Percentiles rank a stretch among this genome's conserved stretches.
These are phyloP conservation scores for Colletotrichum tropicicola DNA, from an alignment of 2,329 filamentous ascomycete genomes.

Conservation along the genomic window DNA sequence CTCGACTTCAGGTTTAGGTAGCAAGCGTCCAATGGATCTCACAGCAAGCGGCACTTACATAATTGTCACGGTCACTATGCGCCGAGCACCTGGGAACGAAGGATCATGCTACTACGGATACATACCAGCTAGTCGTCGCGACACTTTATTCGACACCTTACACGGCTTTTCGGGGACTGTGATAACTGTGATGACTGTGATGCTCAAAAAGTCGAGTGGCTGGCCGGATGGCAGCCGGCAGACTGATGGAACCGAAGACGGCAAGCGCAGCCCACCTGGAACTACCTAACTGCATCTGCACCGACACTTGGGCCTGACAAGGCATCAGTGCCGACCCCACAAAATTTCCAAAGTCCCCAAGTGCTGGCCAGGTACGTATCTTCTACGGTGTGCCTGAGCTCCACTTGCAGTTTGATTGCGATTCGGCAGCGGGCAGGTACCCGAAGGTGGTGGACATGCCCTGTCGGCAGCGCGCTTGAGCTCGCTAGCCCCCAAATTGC, in stretches of 20 bases:
- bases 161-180: too few species aligned
- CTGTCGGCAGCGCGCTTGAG: constrained; percentile 21
- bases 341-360: neutral
- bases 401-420: neutral
- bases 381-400: too few species aligned
- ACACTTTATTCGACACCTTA: too few species aligned
- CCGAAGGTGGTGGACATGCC: constrained; percentile 1
- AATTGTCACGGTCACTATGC: too few species aligned
- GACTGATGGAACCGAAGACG: neutral
- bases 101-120: too few species aligned
- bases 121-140: too few species aligned
- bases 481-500: constrained; percentile 29
- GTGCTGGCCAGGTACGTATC: too few species aligned
- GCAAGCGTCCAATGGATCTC: too few species aligned
- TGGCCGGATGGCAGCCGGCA: neutral
- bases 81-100: too few species aligned
- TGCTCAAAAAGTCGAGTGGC: neutral
- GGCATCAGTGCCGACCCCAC: neutral
- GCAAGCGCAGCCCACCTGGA: neutral
- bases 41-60: too few species aligned
- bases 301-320: neutral
- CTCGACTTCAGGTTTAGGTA: too few species aligned
- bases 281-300: neutral
- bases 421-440: neutral
- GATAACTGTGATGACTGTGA: too few species aligned